Base-by-base conservation (phyloP, 352 stramenopile genomes). In the Blastocystis hominis region DNA sequence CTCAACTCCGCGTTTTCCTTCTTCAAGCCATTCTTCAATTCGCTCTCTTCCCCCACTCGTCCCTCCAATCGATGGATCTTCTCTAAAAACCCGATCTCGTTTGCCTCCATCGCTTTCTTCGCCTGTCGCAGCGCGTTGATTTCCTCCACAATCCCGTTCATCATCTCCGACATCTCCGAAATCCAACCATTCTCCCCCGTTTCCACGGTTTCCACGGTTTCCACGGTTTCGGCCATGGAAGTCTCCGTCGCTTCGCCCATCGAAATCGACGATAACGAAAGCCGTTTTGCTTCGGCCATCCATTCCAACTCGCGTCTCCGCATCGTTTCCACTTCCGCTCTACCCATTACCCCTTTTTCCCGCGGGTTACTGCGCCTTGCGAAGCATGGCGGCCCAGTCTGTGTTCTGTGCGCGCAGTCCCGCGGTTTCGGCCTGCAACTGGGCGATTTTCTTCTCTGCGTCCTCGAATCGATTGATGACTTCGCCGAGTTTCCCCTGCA, bases 1-100 rank as follows among this genome's bases (percentile, higher is more conserved):
- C 42, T 66, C 44, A 89, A 62, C 20, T 34, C 40, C 24, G 13
- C 40, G n/a, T 88, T 78, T 47, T 89, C 76, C 30, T 55, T 54
- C n/a, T 53, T 46, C 17, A 89, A 53, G 9, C 80, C 54, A 0
- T 17, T 1, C 2, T 46, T 77, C 15, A 62, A 15, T 15, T 53
- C 20, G 13, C 20, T 88, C 5, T 44, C 15, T 44, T 89, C 86
- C 36, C 88, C 72, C 6, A 89, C 20, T 17, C 63, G 47, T 3
- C 10, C 75, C 40, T 68, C 68, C n/a, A 81, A 55, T 24, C 62
- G n/a, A 24, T 89, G 64, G 47, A 70, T 72, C 2, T 53, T 24
- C 44, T 50, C 17, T 17, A 42, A 0, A 34, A 36, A 38, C 55
- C 62, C 42, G 36, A 38, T 36, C 30, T n/a, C 30, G 13, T 30